phyloP scores from a whole-genome alignment of 768 basidiomycete genomes.

The Leccinum sublutescens region DNA sequence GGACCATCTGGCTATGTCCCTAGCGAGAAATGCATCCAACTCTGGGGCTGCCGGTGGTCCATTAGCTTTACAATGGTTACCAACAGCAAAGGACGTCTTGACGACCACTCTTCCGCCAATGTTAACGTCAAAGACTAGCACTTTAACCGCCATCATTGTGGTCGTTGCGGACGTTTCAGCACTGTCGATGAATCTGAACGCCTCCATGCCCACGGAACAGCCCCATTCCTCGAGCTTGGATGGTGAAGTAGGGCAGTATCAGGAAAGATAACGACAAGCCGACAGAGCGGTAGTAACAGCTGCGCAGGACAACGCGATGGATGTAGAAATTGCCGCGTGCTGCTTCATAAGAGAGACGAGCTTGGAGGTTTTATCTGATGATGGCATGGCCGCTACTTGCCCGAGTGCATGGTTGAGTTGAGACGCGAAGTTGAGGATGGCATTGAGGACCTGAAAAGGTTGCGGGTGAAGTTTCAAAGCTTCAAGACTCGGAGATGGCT shows the following conservation, averaged over 20 bases:
- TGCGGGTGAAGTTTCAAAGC: too few species aligned
- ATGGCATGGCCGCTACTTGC: too few species aligned
- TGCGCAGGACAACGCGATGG: conserved; percentile 26
- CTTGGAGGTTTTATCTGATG: too few species aligned
- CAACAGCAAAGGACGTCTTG: conserved; percentile 71
- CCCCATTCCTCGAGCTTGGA: too few species aligned
- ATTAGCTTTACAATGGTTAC: conserved; percentile 40
- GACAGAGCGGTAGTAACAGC: conserved; percentile 18
- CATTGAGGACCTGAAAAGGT: too few species aligned
- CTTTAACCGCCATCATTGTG: conserved; percentile 70
- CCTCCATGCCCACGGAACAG: too few species aligned
- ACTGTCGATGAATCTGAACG: conserved; percentile 51
- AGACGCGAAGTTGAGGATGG: too few species aligned
- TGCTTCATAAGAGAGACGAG: conserved; percentile 57
- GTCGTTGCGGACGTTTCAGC: conserved; percentile 44
- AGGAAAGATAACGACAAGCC: conserved; percentile 23
- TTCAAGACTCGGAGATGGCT: too few species aligned
- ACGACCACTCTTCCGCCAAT: conserved; percentile 49
- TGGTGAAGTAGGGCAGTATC: too few species aligned
- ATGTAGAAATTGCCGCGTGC: conserved; percentile 43
- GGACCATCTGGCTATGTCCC: conserved; percentile 56
- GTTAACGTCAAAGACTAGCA: conserved; percentile 77
- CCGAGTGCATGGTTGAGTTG: too few species aligned
- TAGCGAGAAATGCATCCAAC: conserved; percentile 62
- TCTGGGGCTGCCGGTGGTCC: conserved; percentile 41